Conservation (phyloP, 2,329 filamentous ascomycete genomes). For the Cadophora malorum region DNA sequence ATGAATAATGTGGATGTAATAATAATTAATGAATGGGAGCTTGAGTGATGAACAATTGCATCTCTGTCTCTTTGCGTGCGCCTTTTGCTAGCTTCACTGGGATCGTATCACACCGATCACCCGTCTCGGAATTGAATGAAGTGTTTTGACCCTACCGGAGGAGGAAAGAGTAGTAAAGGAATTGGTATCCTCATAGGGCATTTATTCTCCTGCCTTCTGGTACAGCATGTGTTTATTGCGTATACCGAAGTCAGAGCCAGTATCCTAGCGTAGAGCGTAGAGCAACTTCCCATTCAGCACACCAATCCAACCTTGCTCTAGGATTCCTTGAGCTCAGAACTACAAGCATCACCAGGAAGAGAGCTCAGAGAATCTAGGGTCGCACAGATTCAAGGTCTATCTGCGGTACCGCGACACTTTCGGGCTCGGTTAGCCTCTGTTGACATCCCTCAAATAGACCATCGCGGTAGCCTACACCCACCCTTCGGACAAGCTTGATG, state of each 20-base stretch:
- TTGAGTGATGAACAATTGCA: slow-evolving; percentile 3
- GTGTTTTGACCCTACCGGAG: no score
- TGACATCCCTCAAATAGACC: neutral
- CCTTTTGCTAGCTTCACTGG: neutral
- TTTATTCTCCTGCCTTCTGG: no score
- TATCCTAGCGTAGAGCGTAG: neutral
- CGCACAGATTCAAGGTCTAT: neutral
- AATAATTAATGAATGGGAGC: slow-evolving; percentile 10
- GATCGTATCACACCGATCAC: neutral
- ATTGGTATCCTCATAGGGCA: no score
- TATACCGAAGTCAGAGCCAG: neutral
- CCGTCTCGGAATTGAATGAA: no score
- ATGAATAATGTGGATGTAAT: slow-evolving; percentile 14
- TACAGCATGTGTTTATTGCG: neutral
- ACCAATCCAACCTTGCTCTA: neutral
- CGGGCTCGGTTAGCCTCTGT: neutral
- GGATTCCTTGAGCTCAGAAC: neutral
- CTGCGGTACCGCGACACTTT: neutral
- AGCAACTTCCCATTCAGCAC: neutral
- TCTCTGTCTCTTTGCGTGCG: neutral
- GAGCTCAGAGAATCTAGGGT: neutral
- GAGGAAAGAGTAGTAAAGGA: no score
- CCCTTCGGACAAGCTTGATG: neutral
- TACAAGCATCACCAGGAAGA: neutral
- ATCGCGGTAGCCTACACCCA: neutral